Evolutionary conservation across 2,329 filamentous ascomycete genomes (phyloP).

Genomic region (Phialophora verrucosa): DNA sequence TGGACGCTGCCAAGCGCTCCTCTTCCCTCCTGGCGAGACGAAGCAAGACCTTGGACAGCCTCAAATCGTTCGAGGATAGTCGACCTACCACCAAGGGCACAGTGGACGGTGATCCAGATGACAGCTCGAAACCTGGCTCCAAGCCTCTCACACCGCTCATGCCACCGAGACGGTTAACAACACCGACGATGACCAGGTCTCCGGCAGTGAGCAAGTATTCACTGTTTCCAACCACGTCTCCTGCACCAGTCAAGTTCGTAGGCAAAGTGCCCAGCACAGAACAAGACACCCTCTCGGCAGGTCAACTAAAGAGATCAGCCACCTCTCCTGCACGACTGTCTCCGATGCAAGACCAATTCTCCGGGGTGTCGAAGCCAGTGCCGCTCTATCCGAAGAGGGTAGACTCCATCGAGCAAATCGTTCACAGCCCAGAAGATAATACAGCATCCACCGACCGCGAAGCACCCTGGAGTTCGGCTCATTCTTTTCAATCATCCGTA

Average conservation of each 20-base stretch:
- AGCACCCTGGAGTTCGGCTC: constrained; percentile 33
- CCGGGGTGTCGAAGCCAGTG: constrained; percentile 22
- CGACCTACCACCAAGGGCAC: constrained; percentile 23
- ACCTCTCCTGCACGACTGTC: constrained; percentile 37
- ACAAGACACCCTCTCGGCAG: background rate
- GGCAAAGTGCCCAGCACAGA: constrained; percentile 18
- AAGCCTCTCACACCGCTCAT: constrained; percentile 26
- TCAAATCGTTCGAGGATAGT: constrained; percentile 29
- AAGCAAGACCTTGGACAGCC: constrained; percentile 35
- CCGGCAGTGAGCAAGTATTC: constrained; percentile 37
- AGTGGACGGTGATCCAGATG: background rate
- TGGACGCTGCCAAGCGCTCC: constrained; percentile 31
- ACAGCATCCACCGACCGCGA: constrained; percentile 34
- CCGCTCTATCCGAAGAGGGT: constrained; percentile 28
- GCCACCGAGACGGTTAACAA: constrained; percentile 30
- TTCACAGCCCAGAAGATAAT: constrained; percentile 34
- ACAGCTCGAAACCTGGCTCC: constrained; percentile 13
- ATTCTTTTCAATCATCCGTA: constrained; percentile 34
- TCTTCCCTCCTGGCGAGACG: constrained; percentile 36
- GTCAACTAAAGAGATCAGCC: constrained; percentile 30
- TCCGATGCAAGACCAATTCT: constrained; percentile 33
- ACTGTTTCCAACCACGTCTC: constrained; percentile 36
- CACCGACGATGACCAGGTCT: constrained; percentile 25
- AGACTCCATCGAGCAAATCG: constrained; percentile 10
- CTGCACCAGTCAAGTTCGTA: constrained; percentile 23